A percentile compares a stretch with the other conserved stretches of the same genome.
These are phyloP conservation scores for Alisma plantagoaquatica DNA, from an alignment of 106 monocot genomes.

Conservation along the genomic window DNA sequence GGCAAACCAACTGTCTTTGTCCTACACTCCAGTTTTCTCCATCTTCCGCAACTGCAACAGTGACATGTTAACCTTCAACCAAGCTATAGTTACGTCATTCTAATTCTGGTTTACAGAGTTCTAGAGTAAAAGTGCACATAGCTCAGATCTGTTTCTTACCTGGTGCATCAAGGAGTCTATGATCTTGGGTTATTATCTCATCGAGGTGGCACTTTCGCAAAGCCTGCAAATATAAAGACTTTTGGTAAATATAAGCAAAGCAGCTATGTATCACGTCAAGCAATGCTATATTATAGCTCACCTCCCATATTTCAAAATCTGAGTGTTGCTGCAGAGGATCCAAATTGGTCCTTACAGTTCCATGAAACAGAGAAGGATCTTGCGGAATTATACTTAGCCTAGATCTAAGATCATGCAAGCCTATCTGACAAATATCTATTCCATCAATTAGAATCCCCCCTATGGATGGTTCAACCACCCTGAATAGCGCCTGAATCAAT, in stretches of 20 bases:
- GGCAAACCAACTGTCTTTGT: conserved; percentile 71
- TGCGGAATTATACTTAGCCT: conserved; percentile 86
- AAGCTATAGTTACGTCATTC: neutral
- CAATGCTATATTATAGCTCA: conserved; percentile 6
- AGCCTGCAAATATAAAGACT: conserved; percentile 26
- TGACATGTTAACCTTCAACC: neutral
- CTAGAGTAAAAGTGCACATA: too few relatives aligned
- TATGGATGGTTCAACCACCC: conserved; percentile 66
- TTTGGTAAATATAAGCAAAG: neutral
- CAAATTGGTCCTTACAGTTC: conserved; percentile 69
- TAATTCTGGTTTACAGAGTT: neutral
- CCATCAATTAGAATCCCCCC: conserved; percentile 74
- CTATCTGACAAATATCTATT: conserved; percentile 47
- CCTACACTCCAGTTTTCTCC: conserved; percentile 90
- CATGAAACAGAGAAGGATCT: conserved; percentile 84
- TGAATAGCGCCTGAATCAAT: conserved; percentile 76
- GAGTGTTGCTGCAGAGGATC: conserved; percentile 69
- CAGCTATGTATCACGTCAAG: too few relatives aligned
- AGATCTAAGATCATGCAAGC: conserved; percentile 75
- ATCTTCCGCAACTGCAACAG: conserved; percentile 64
- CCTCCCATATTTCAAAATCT: conserved; percentile 83
- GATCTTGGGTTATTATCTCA: conserved; percentile 42
- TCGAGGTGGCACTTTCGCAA: conserved; percentile 50
- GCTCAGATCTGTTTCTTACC: too few relatives aligned
- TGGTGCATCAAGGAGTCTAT: conserved; percentile 58